Evolutionary conservation across 345 rosid genomes (phyloP).

Genomic region (Trapa incisa): DNA sequence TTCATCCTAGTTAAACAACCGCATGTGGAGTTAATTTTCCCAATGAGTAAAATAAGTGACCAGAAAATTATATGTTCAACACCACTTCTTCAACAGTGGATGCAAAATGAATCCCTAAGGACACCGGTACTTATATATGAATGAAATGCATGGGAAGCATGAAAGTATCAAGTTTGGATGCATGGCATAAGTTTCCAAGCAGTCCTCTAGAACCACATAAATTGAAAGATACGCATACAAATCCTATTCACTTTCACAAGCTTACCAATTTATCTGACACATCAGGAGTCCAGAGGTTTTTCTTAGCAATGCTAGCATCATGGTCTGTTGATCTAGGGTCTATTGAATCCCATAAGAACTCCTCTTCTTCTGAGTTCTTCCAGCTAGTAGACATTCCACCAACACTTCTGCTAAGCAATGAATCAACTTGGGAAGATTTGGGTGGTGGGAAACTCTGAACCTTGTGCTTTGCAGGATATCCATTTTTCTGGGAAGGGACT

Average conservation of each 20-base stretch:
- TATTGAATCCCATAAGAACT: slow-evolving; percentile 84
- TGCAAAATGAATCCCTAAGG: neutral
- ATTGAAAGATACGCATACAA: neutral
- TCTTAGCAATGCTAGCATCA: slow-evolving; percentile 34
- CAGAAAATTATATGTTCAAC: too few relatives aligned
- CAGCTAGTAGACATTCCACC: slow-evolving; percentile 52
- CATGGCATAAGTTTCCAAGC: neutral
- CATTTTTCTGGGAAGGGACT: slow-evolving; percentile 50
- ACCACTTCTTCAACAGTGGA: too few relatives aligned
- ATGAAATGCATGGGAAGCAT: neutral
- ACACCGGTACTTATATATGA: neutral
- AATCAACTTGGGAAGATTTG: slow-evolving; percentile 34
- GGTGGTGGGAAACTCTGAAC: slow-evolving; percentile 30
- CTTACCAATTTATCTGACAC: slow-evolving; percentile 65
- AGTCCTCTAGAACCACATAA: neutral
- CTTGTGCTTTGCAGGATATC: slow-evolving; percentile 42
- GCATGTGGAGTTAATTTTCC: too few relatives aligned
- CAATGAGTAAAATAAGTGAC: too few relatives aligned
- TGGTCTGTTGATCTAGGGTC: slow-evolving; percentile 54
- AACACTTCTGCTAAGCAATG: slow-evolving; percentile 26
- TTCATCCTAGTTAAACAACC: too few relatives aligned
- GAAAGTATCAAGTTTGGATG: neutral
- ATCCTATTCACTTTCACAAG: neutral
- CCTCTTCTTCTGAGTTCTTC: slow-evolving; percentile 91
- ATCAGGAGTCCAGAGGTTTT: slow-evolving; percentile 40